These are phyloP conservation scores for Populus nigra DNA, from an alignment of 345 rosid species.

Conservation along the genomic window DNA sequence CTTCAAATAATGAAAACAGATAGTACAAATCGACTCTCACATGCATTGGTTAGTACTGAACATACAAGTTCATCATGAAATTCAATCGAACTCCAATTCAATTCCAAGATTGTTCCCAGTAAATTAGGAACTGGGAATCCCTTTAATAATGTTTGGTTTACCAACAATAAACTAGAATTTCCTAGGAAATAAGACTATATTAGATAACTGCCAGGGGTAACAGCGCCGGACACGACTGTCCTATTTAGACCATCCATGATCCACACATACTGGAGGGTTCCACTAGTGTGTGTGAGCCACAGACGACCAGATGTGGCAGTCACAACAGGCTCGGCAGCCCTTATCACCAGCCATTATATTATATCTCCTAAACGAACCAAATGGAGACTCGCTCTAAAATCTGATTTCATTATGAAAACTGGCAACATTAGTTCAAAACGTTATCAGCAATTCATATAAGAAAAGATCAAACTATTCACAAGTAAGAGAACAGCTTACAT, in stretches of 20 bases:
- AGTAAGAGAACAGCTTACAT: slow-evolving; percentile 42
- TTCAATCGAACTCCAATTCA: not conserved
- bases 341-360: not conserved
- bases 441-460: not conserved
- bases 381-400: not conserved
- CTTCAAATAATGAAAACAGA: not conserved
- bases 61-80: not conserved
- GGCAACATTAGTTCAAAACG: not conserved
- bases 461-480: not conserved
- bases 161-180: not conserved
- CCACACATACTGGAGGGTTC: not conserved
- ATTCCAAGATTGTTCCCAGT: not conserved
- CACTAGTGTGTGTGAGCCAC: not conserved
- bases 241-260: not conserved
- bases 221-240: not conserved
- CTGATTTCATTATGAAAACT: not conserved
- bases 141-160: not conserved
- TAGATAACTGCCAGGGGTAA: not conserved
- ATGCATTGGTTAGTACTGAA: not conserved
- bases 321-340: not conserved
- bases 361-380: not conserved
- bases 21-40: not conserved
- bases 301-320: not conserved
- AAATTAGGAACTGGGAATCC: not conserved
- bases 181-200: not conserved